Evolutionary conservation across 306 rosid species (phyloP).

Genomic region (Begonia loranthoides): DNA sequence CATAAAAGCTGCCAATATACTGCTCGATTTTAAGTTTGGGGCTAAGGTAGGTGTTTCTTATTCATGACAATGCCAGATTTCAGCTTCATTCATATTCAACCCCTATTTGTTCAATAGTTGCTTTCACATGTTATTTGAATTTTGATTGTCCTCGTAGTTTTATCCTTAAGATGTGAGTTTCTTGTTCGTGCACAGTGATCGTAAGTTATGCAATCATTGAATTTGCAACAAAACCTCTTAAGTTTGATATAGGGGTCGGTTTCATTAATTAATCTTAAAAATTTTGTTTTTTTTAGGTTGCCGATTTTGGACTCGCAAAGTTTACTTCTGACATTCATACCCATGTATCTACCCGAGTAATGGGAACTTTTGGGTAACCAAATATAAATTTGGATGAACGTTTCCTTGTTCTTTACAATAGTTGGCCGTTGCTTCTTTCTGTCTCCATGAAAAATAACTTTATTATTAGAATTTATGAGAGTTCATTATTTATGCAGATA

Average conservation of each 20-base stretch:
- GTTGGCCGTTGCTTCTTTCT: too few relatives aligned
- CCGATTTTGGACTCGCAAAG: slow-evolving; percentile 89
- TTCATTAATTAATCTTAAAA: too few relatives aligned
- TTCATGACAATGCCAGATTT: background rate
- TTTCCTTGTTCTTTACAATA: too few relatives aligned
- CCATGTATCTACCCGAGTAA: slow-evolving; percentile 83
- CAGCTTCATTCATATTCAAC: background rate
- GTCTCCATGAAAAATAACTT: background rate
- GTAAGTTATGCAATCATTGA: too few relatives aligned
- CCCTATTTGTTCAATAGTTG: background rate
- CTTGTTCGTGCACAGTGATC: too few relatives aligned
- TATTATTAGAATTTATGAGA: background rate
- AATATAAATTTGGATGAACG: background rate
- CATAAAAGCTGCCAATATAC: slow-evolving; percentile 75
- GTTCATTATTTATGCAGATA: slow-evolving; percentile 24
- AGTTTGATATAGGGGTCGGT: too few relatives aligned
- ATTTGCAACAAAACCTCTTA: too few relatives aligned
- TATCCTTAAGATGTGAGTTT: too few relatives aligned
- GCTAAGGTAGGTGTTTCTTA: slow-evolving; percentile 38
- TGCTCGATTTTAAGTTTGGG: slow-evolving; percentile 73
- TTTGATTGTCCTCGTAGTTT: too few relatives aligned
- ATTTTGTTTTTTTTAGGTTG: slow-evolving; percentile 34
- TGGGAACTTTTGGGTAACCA: slow-evolving; percentile 96
- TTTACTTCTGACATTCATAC: slow-evolving; percentile 59
- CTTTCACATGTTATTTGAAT: too few relatives aligned